A percentile compares a stretch with the other conserved stretches of the same genome.
Evolutionary conservation across 2,329 filamentous ascomycete species (phyloP).

Genomic region (Metarhizium anisopliae): DNA sequence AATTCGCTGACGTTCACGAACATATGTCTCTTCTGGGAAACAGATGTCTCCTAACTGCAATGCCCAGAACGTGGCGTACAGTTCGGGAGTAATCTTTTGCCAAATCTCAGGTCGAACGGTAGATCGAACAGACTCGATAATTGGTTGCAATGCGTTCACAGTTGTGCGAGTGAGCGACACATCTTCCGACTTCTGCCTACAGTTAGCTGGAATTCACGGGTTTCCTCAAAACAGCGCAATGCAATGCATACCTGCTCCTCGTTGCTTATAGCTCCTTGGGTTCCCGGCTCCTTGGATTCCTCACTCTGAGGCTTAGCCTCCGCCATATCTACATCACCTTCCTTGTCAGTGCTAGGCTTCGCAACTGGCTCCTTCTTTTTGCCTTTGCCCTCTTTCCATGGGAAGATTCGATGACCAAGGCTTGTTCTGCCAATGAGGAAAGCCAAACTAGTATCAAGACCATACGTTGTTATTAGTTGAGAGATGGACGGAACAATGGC

Average conservation of each 20-base stretch:
- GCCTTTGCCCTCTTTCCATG: conserved; percentile 23
- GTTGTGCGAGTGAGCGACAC: conserved; percentile 21
- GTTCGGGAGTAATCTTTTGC: conserved; percentile 64
- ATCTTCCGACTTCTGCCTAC: conserved; percentile 25
- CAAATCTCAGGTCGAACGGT: conserved; percentile 55
- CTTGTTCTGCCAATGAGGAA: conserved; percentile 76
- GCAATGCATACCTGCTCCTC: conserved; percentile 23
- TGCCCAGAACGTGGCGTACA: conserved; percentile 90
- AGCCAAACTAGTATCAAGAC: conserved; percentile 69
- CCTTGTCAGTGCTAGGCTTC: conserved; percentile 31
- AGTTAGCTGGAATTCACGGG: not conserved
- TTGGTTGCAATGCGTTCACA: conserved; percentile 47
- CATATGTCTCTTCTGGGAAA: conserved; percentile 69
- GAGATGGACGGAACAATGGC: conserved; percentile 65
- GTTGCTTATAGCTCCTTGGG: conserved; percentile 15
- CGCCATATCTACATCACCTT: conserved; percentile 49
- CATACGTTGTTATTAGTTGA: conserved; percentile 67
- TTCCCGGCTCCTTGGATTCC: conserved; percentile 16
- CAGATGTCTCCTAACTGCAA: conserved; percentile 74
- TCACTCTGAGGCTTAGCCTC: conserved; percentile 24
- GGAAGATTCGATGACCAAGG: conserved; percentile 55
- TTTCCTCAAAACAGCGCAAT: not conserved
- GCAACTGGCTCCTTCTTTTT: conserved; percentile 20
- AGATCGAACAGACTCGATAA: conserved; percentile 60
- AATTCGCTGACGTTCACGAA: conserved; percentile 61